Base-by-base conservation (phyloP, 78 protist genomes). In the Dictyostelium firmibasis region DNA sequence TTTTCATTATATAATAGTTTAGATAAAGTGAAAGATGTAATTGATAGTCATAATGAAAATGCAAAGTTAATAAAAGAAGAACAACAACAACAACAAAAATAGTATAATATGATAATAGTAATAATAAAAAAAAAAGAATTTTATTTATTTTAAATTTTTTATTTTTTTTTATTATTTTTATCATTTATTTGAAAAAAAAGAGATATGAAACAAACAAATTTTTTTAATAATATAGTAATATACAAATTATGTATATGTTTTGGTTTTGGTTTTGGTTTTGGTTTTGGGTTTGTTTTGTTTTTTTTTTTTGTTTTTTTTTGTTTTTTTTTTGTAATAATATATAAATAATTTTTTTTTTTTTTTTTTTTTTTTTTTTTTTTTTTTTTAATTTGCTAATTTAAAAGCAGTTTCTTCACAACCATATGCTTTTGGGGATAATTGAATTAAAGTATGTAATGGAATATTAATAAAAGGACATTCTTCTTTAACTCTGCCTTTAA, bases 381-480 rank as follows among this genome's bases (percentile, higher is more conserved):
- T 74, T 36, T 20, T 38, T 77, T 43, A 35, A 35, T 77, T 43
- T 38, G 50, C 60, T n/a, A 77, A 77, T 81, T 85, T 85, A 74
- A 81, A 93, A 44, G 86, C 78, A 29, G 31, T 91, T 47, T 86
- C 97, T 82, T 96, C 94, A 79, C 92, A 89, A 29, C 97, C 97
- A 69, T 92, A 88, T 20, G 98, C 92, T 47, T 69, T 67, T 69
- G 98, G 98, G 6, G 95, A 83, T n/a, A 97, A 84, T 83, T 97
- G 91, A 76, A 97, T 69, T 69, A 98, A 81, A 16, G 98, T 96
- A 72, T 98, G 98, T 36, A 98, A 94, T 10, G 97, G 97, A 1
- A 96, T 84, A 27, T 91, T 76, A 33, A 91, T 60, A 84, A 92
- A 91, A 4, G 98, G 96, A 41, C 95, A 76, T 69, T 96, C 96